Percentiles rank a stretch among this genome's conserved stretches.
phyloP scores from a whole-genome alignment of 2,329 filamentous ascomycete species.

The Sporothrix brasiliensis region DNA sequence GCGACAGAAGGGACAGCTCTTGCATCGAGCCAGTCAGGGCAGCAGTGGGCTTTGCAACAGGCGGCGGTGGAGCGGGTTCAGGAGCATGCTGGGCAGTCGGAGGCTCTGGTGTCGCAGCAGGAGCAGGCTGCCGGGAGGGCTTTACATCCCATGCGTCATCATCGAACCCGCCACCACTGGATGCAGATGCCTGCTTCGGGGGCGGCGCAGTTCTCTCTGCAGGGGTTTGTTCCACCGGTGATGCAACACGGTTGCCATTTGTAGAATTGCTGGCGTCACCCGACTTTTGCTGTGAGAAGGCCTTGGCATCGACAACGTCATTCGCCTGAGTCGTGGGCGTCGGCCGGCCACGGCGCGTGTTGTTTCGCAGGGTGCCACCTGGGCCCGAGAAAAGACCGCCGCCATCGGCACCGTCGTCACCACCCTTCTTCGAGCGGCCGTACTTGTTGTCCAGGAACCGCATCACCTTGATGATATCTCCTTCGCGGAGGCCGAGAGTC shows the following conservation, averaged over 20 bases:
- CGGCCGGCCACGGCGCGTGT: constrained; percentile 88
- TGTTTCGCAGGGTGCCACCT: constrained; percentile 88
- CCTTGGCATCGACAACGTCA: constrained; percentile 84
- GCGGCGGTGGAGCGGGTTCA: constrained; percentile 42
- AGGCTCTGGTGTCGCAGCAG: constrained; percentile 43
- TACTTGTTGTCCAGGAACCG: constrained; percentile 82
- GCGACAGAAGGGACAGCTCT: constrained; percentile 58
- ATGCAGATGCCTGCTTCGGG: constrained; percentile 1
- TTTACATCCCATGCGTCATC: constrained; percentile 98
- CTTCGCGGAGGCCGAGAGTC: constrained; percentile 90
- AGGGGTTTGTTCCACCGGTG: constrained; percentile 37
- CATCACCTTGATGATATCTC: constrained; percentile 95
- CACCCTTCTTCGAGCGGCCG: constrained; percentile 63
- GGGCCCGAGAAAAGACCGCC: constrained; percentile 87
- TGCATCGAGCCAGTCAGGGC: constrained; percentile 69
- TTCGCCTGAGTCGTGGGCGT: constrained; percentile 83
- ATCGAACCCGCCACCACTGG: constrained; percentile 68
- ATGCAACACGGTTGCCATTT: constrained; percentile 45
- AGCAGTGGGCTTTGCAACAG: constrained; percentile 45
- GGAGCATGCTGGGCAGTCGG: constrained; percentile 48
- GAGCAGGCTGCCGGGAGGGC: constrained; percentile 64
- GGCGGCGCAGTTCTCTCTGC: constrained; percentile 33
- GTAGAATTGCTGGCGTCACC: constrained; percentile 40
- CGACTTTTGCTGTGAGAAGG: constrained; percentile 68
- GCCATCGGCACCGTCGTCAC: constrained; percentile 59